Conservation (phyloP, 2,329 filamentous ascomycete species). For the Hymenoscyphus occultus region DNA sequence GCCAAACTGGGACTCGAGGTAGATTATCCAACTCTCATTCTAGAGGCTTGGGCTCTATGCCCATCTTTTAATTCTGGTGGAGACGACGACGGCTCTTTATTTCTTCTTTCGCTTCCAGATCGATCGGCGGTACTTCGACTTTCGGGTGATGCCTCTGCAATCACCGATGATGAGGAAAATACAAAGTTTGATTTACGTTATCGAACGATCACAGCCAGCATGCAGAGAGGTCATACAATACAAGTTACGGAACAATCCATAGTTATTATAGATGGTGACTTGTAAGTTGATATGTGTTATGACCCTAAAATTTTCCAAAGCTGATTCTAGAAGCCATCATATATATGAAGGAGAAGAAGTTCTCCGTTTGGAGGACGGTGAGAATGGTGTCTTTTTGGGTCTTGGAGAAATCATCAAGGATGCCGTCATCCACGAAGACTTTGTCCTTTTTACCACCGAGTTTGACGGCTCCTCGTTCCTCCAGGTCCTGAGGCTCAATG, state of each 20-base stretch:
- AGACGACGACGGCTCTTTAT: constrained; percentile 23
- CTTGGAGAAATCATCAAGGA: constrained; percentile 22
- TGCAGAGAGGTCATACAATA: constrained; percentile 41
- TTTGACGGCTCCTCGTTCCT: constrained; percentile 20
- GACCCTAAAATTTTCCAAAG: neutral
- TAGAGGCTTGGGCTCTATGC: constrained; percentile 53
- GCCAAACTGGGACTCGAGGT: constrained; percentile 62
- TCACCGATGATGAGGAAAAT: constrained; percentile 41
- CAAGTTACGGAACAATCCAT: constrained; percentile 52
- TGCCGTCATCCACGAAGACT: constrained; percentile 26
- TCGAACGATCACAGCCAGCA: constrained; percentile 49
- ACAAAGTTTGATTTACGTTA: constrained; percentile 51
- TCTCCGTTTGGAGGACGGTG: constrained; percentile 10
- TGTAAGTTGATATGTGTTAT: neutral
- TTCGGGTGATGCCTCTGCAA: constrained; percentile 46
- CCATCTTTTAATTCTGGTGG: constrained; percentile 16
- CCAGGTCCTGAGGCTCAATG: constrained; percentile 21
- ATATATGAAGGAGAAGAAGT: constrained; percentile 18
- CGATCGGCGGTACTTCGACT: constrained; percentile 43
- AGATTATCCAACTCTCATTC: constrained; percentile 48
- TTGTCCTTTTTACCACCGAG: constrained; percentile 29
- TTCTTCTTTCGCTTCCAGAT: constrained; percentile 33
- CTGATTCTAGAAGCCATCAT: constrained; percentile 13
- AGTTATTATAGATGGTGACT: constrained; percentile 19
- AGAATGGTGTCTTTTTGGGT: constrained; percentile 12